Evolutionary conservation across 1,139 yeast genomes (phyloP).

Genomic region (Zygoascus hellenicus): DNA sequence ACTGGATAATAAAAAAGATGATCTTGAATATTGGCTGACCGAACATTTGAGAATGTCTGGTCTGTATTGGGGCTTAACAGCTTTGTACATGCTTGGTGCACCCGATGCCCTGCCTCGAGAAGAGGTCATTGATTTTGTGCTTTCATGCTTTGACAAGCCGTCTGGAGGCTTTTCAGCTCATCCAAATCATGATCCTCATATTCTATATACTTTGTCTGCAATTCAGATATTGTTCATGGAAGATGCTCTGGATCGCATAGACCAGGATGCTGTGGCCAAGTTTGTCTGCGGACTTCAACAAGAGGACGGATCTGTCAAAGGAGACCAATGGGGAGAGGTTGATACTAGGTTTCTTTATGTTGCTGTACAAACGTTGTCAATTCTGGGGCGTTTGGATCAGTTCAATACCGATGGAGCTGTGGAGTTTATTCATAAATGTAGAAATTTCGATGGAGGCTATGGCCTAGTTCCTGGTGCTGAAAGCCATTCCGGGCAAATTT

Average conservation of each 20-base stretch:
- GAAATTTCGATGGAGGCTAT: conserved; percentile 93
- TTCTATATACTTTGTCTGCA: conserved; percentile 83
- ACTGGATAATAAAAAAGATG: conserved; percentile 47
- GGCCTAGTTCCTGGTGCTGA: conserved; percentile 95
- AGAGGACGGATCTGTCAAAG: conserved; percentile 79
- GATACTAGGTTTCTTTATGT: conserved; percentile 88
- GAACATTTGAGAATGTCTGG: conserved; percentile 89
- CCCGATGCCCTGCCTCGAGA: conserved; percentile 51
- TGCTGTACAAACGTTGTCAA: conserved; percentile 66
- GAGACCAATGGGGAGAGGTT: conserved; percentile 86
- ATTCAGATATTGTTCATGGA: conserved; percentile 70
- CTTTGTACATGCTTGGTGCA: conserved; percentile 57
- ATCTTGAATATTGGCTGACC: conserved; percentile 78
- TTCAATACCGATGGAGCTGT: conserved; percentile 62
- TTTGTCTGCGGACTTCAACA: conserved; percentile 51
- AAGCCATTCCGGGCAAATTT: conserved; percentile 89
- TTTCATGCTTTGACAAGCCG: conserved; percentile 49
- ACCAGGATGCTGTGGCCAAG: conserved; percentile 36
- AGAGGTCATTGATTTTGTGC: conserved; percentile 62
- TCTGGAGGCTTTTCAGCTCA: conserved; percentile 87
- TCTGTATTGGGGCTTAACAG: conserved; percentile 89
- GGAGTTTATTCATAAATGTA: conserved; percentile 59
- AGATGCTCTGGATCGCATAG: conserved; percentile 46
- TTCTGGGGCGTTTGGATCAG: conserved; percentile 58
- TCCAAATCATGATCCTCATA: conserved; percentile 84